Conservation (phyloP, 2,329 filamentous ascomycete genomes). For the Penicillium oxalicum region DNA sequence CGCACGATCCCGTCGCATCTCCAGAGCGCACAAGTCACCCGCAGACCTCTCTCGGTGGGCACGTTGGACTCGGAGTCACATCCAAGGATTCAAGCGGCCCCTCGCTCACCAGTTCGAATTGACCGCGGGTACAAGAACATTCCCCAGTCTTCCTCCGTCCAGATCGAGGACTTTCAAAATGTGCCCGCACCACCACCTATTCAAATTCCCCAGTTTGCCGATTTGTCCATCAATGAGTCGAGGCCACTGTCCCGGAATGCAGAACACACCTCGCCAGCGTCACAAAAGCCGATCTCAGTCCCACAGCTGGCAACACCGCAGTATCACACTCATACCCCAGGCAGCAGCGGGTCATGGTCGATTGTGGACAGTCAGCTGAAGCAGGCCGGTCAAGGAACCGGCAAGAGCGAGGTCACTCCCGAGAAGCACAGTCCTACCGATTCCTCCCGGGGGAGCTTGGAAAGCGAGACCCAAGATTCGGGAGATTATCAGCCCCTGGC, state of each 20-base stretch:
- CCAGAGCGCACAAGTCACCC: conserved; percentile 16
- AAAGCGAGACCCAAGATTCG: conserved; percentile 28
- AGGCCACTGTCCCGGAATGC: conserved; percentile 14
- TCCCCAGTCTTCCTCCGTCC: conserved; percentile 24
- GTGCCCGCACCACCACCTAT: conserved; percentile 19
- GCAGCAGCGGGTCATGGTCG: conserved; percentile 34
- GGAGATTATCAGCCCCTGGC: conserved; percentile 44
- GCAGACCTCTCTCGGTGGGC: conserved; percentile 23
- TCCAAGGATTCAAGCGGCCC: conserved; percentile 26
- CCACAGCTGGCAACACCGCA: conserved; percentile 12
- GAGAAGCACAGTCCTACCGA: conserved; percentile 26
- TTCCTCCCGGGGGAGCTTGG: conserved; percentile 34
- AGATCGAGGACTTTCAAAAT: conserved; percentile 24
- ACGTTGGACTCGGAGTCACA: conserved; percentile 16
- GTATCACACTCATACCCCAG: conserved; percentile 27
- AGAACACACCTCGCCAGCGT: conserved; percentile 19
- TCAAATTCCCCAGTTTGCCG: conserved; percentile 21
- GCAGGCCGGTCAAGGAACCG: conserved; percentile 16
- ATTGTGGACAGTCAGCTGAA: conserved; percentile 24
- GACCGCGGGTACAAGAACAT: conserved; percentile 22
- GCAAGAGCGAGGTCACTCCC: conserved; percentile 20
- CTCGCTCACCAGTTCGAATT: conserved; percentile 32
- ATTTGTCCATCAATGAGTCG: conserved; percentile 23
- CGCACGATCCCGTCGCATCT: conserved; percentile 20
- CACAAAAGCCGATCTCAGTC: conserved; percentile 20